Evolutionary conservation across 2,329 filamentous ascomycete genomes (phyloP).

Genomic region (Colletotrichum incanum): DNA sequence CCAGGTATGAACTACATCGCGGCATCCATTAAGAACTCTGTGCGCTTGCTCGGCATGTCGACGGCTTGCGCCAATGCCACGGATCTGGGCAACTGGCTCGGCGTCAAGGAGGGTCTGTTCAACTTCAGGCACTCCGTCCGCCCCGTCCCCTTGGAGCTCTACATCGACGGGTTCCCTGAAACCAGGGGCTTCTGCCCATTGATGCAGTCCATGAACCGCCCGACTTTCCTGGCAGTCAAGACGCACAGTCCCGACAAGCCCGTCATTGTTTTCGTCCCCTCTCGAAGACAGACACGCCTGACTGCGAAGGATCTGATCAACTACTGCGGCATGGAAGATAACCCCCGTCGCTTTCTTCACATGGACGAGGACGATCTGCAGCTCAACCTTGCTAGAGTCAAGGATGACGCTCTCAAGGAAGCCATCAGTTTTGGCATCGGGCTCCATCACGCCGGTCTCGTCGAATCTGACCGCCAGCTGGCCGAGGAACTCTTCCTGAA

Average conservation of each 20-base stretch:
- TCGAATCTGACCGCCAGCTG: constrained; percentile 92
- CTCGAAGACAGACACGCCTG: constrained; percentile 91
- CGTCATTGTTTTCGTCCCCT: constrained; percentile 98
- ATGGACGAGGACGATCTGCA: constrained; percentile 97
- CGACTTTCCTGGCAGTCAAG: constrained; percentile 96
- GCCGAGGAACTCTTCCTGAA: constrained; percentile 96
- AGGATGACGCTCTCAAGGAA: constrained; percentile 93
- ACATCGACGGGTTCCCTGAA: constrained; percentile 97
- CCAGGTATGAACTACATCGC: constrained; percentile 98
- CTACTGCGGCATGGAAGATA: constrained; percentile 98
- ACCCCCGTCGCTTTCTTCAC: constrained; percentile 90
- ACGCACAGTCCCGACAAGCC: constrained; percentile 96
- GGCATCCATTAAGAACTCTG: constrained; percentile 89
- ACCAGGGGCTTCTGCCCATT: constrained; percentile 95
- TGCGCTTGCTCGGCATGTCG: constrained; percentile 97
- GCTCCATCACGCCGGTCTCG: constrained; percentile 95
- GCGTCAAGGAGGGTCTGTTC: constrained; percentile 95
- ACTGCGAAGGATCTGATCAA: constrained; percentile 98
- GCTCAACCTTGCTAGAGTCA: constrained; percentile 88
- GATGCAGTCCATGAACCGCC: constrained; percentile 99
- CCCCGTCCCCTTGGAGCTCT: constrained; percentile 95
- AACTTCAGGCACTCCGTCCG: constrained; percentile 98
- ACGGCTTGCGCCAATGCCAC: constrained; percentile 97
- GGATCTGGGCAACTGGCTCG: constrained; percentile 96
- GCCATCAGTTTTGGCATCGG: constrained; percentile 98